Evolutionary conservation across 495 filamentous ascomycete species (phyloP).

Genomic region (Pseudomonodictys pantanalensis): DNA sequence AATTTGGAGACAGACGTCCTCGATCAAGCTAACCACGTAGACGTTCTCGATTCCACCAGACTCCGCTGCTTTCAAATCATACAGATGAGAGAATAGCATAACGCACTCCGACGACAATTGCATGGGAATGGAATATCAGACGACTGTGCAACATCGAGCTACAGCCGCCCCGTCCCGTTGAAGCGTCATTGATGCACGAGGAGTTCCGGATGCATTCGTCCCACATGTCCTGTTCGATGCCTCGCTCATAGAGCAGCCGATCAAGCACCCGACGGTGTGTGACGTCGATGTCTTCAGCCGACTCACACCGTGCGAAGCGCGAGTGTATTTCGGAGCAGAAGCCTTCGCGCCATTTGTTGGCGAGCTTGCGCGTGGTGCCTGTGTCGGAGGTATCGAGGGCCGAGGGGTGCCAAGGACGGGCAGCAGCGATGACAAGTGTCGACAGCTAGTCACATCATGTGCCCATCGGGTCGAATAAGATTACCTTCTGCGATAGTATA

Average conservation of each 20-base stretch:
- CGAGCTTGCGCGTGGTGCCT: slow-evolving; percentile 9
- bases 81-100: slow-evolving; percentile 19
- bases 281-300: slow-evolving; percentile 35
- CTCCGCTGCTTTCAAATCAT: slow-evolving; percentile 22
- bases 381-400: not conserved
- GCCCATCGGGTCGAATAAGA: slow-evolving; percentile 51
- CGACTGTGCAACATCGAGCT: slow-evolving; percentile 21
- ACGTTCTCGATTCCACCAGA: slow-evolving; percentile 8
- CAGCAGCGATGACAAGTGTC: slow-evolving; percentile 35
- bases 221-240: slow-evolving; percentile 5
- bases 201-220: not conserved
- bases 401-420: slow-evolving; percentile 12
- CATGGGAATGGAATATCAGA: slow-evolving; percentile 21
- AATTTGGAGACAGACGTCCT: slow-evolving; percentile 5
- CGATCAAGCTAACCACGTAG: slow-evolving; percentile 10
- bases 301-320: slow-evolving; percentile 15
- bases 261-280: slow-evolving; percentile 36
- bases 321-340: slow-evolving; percentile 32
- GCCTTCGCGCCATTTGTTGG: slow-evolving; percentile 29
- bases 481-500: slow-evolving; percentile 32
- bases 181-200: slow-evolving; percentile 16
- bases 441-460: slow-evolving; percentile 49
- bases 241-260: slow-evolving; percentile 12
- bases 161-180: slow-evolving; percentile 19
- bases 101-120: slow-evolving; percentile 12